These are phyloP conservation scores for Populus deltoides DNA, from an alignment of 345 rosid genomes.

Conservation along the genomic window DNA sequence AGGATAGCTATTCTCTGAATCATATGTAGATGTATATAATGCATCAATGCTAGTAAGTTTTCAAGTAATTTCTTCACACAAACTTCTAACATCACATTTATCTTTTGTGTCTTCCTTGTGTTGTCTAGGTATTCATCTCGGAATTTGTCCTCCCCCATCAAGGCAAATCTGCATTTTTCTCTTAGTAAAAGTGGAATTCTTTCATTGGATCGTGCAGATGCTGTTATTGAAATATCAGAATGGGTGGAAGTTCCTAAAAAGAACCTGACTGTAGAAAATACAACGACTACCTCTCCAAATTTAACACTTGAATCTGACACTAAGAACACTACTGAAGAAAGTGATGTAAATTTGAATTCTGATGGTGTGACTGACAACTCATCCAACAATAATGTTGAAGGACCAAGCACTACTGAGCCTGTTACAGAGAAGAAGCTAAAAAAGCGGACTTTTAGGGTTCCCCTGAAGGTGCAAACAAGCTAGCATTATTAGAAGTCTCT, in stretches of 20 bases:
- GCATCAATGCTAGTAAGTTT: conserved; percentile 10
- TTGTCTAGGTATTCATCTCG: conserved; percentile 73
- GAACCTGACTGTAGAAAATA: conserved; percentile 60
- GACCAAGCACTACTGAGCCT: conserved; percentile 43
- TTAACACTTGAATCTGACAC: conserved; percentile 48
- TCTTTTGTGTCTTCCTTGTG: neutral
- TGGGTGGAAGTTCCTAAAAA: conserved; percentile 96
- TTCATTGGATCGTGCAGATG: conserved; percentile 88
- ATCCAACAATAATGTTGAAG: conserved; percentile 42
- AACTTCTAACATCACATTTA: neutral
- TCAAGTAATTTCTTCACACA: neutral
- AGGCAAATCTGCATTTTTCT: conserved; percentile 88
- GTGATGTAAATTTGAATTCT: conserved; percentile 41
- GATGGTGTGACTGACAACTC: conserved; percentile 41
- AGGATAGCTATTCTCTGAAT: conserved; percentile 24
- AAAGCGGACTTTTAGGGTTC: conserved; percentile 73
- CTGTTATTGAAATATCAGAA: conserved; percentile 85
- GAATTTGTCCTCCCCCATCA: conserved; percentile 90
- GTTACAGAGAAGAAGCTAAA: conserved; percentile 77
- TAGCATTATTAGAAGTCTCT: neutral
- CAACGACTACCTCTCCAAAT: conserved; percentile 52
- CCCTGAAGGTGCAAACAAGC: conserved; percentile 62
- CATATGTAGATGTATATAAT: neutral
- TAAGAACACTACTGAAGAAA: conserved; percentile 50
- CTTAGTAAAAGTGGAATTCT: conserved; percentile 92